Percentiles rank a stretch among this genome's conserved stretches.
Conservation (phyloP, 768 basidiomycete genomes). For the Artomyces pyxidatus region DNA sequence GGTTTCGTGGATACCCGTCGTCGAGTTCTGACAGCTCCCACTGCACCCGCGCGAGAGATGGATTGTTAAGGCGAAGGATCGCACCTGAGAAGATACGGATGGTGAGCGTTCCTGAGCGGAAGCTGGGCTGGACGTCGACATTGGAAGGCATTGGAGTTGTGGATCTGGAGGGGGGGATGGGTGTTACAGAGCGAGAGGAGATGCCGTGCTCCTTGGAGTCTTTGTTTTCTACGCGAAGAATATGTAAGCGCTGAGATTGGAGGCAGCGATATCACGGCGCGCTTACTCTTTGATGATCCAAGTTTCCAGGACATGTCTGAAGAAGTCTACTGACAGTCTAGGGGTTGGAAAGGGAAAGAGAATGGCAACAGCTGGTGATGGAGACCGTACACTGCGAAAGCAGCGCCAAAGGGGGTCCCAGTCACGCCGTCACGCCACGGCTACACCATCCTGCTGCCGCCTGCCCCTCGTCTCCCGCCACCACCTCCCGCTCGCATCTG, state of each 20-base stretch:
- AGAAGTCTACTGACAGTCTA: not conserved
- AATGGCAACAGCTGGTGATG: not conserved
- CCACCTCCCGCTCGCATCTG: not conserved
- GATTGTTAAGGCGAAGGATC: too few species aligned
- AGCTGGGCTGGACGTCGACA: constrained; percentile 31
- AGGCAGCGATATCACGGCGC: constrained; percentile 2
- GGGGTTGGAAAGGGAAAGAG: not conserved
- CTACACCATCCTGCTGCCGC: not conserved
- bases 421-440: not conserved
- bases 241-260: constrained; percentile 5
- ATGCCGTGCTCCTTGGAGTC: constrained; percentile 64
- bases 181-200: constrained; percentile 71
- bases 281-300: constrained; percentile 29
- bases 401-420: not conserved
- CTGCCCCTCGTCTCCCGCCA: not conserved
- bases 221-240: constrained; percentile 44
- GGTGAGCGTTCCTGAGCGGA: constrained; percentile 86
- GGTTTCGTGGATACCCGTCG: too few species aligned
- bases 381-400: constrained; percentile 1
- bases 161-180: constrained; percentile 68
- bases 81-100: constrained; percentile 91
- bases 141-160: constrained; percentile 53
- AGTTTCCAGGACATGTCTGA: constrained; percentile 52
- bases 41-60: too few species aligned
- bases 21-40: too few species aligned